Evolutionary conservation across 768 basidiomycete species (phyloP).

Genomic region (Hortiboletus campestris): DNA sequence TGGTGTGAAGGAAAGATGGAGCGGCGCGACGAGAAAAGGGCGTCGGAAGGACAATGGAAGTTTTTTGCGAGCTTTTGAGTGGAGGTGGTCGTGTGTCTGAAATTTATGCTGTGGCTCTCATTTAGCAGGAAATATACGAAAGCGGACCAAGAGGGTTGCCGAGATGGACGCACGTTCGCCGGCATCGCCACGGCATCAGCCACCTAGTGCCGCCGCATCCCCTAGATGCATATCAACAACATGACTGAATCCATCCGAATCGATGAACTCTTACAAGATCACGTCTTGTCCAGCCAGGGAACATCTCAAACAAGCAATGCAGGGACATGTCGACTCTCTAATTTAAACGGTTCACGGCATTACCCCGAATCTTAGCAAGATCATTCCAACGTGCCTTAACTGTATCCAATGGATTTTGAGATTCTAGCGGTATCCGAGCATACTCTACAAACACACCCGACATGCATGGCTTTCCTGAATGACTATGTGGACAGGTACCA

Average conservation of each 20-base stretch:
- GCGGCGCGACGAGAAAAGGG: constrained; percentile 3
- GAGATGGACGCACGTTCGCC: constrained; percentile 39
- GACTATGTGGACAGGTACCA: constrained; percentile 1
- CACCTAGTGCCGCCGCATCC: constrained; percentile 7
- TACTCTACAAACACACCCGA: constrained; percentile 8
- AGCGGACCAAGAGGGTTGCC: constrained; percentile 26
- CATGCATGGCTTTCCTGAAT: neutral
- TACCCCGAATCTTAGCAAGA: constrained; percentile 8
- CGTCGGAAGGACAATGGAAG: constrained; percentile 7
- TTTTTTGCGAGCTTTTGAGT: constrained; percentile 24
- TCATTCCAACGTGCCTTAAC: neutral
- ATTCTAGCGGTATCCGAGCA: neutral
- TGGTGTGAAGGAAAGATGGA: constrained; percentile 11
- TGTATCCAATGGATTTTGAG: neutral
- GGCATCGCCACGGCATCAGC: constrained; percentile 26
- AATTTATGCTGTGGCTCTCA: constrained; percentile 30
- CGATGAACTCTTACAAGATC: constrained; percentile 7
- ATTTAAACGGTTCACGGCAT: constrained; percentile 32
- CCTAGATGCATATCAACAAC: constrained; percentile 31
- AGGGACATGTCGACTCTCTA: constrained; percentile 16
- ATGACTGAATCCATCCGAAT: constrained; percentile 16
- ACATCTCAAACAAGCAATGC: constrained; percentile 9
- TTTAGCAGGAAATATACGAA: constrained; percentile 21
- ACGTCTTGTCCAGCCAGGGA: neutral
- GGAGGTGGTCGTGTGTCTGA: constrained; percentile 38